Percentiles rank a stretch among this genome's conserved stretches.
phyloP scores from a whole-genome alignment of 306 rosid species.

The Alnus glutinosa region DNA sequence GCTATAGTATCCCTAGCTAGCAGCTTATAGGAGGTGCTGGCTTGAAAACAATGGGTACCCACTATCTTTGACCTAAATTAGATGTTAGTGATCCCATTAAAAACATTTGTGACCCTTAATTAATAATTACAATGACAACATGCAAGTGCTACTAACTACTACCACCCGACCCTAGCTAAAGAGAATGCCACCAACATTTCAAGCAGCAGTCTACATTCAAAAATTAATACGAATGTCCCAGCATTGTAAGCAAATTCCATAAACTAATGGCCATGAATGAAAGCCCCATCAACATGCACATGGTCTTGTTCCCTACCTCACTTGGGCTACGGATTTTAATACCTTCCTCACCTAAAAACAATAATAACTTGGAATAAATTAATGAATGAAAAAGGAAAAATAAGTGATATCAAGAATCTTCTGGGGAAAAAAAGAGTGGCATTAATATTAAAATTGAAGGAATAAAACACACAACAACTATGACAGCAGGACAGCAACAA shows the following conservation, averaged over 20 bases:
- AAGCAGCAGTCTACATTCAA: conserved; percentile 44
- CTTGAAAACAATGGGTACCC: conserved; percentile 1
- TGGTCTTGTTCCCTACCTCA: conserved; percentile 74
- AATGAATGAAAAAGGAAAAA: conserved; percentile 19
- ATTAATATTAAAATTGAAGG: conserved; percentile 44
- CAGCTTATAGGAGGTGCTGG: too few species aligned
- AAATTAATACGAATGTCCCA: conserved; percentile 39
- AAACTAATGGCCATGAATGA: conserved; percentile 52
- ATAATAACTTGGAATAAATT: conserved; percentile 14
- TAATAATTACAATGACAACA: not conserved
- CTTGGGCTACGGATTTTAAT: conserved; percentile 37
- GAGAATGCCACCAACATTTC: conserved; percentile 39
- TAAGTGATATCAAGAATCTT: conserved; percentile 49
- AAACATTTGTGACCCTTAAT: not conserved
- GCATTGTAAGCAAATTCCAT: conserved; percentile 38
- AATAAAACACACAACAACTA: conserved; percentile 58
- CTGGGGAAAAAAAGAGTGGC: conserved; percentile 24
- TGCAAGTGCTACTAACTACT: conserved; percentile 1
- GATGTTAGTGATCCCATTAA: conserved; percentile 33
- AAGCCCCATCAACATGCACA: conserved; percentile 73
- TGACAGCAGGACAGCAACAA: conserved; percentile 56
- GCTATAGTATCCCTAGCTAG: too few species aligned
- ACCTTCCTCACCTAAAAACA: conserved; percentile 41
- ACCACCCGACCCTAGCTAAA: too few species aligned
- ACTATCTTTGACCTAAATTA: conserved; percentile 29